Percentiles rank a stretch among this genome's conserved stretches.
Evolutionary conservation across 169 alveolate species (phyloP).

Genomic region (Cryptosporidium tyzzeri): DNA sequence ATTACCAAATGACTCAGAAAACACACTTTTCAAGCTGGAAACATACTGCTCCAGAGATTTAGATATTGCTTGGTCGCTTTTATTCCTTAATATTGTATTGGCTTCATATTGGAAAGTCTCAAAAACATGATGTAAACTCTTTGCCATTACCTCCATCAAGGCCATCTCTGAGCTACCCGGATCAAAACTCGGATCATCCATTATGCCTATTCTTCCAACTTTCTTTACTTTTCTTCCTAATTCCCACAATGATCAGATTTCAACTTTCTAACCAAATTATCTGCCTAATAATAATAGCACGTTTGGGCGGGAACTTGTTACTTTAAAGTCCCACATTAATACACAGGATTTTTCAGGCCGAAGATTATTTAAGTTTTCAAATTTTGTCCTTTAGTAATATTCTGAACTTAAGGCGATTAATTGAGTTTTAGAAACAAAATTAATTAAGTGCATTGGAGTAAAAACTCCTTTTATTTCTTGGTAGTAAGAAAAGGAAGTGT

Average conservation of each 20-base stretch:
- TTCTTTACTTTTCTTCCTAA: background rate
- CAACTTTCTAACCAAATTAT: background rate
- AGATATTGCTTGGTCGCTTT: constrained; percentile 28
- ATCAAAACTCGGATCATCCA: constrained; percentile 1
- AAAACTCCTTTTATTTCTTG: too few species aligned
- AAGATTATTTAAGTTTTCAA: background rate
- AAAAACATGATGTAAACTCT: constrained; percentile 39
- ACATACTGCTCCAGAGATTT: constrained; percentile 54
- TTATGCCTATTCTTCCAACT: background rate
- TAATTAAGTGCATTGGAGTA: too few species aligned
- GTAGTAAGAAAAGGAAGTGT: background rate
- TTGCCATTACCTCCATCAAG: constrained; percentile 45
- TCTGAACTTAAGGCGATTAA: background rate
- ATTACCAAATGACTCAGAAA: constrained; percentile 46
- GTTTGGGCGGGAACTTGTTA: background rate
- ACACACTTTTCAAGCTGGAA: constrained; percentile 17
- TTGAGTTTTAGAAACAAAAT: too few species aligned
- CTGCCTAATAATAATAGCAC: background rate
- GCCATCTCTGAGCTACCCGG: constrained; percentile 4
- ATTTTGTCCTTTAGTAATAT: too few species aligned
- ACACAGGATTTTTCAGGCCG: background rate
- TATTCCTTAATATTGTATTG: constrained; percentile 25
- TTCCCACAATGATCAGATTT: constrained; percentile 1
- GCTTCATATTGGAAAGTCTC: constrained; percentile 70
- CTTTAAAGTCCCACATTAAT: background rate